phyloP scores from a whole-genome alignment of 345 rosid genomes.

The Mallotus nudiflorus region DNA sequence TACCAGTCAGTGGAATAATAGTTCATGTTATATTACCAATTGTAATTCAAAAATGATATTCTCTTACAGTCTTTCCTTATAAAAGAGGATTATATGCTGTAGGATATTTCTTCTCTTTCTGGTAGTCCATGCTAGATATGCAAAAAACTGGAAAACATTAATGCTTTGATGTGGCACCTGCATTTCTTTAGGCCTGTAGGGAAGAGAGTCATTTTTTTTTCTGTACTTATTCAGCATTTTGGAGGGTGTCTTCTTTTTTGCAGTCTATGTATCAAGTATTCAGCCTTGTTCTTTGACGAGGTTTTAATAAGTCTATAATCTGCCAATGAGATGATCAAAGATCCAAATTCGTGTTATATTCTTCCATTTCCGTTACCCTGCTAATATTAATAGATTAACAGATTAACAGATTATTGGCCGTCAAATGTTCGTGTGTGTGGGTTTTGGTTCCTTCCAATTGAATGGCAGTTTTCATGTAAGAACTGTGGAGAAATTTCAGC shows the following conservation, averaged over 20 bases:
- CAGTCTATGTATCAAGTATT: not conserved
- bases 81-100: not conserved
- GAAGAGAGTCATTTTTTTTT: no score
- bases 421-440: constrained; percentile 67
- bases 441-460: constrained; percentile 80
- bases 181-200: not conserved
- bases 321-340: not conserved
- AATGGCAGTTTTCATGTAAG: constrained; percentile 86
- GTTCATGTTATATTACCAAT: not conserved
- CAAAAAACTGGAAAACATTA: no score
- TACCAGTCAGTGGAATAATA: not conserved
- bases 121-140: not conserved
- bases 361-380: constrained; percentile 9
- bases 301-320: not conserved
- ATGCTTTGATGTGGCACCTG: not conserved
- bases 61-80: not conserved
- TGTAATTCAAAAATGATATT: not conserved
- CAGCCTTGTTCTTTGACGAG: not conserved
- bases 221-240: no score
- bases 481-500: constrained; percentile 52
- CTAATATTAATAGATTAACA: no score
- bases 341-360: not conserved
- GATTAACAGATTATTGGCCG: constrained; percentile 81
- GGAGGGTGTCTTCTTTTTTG: not conserved
- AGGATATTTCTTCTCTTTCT: not conserved